Conservation (phyloP, 208 protist species). For the Crithidia fasciculata region DNA sequence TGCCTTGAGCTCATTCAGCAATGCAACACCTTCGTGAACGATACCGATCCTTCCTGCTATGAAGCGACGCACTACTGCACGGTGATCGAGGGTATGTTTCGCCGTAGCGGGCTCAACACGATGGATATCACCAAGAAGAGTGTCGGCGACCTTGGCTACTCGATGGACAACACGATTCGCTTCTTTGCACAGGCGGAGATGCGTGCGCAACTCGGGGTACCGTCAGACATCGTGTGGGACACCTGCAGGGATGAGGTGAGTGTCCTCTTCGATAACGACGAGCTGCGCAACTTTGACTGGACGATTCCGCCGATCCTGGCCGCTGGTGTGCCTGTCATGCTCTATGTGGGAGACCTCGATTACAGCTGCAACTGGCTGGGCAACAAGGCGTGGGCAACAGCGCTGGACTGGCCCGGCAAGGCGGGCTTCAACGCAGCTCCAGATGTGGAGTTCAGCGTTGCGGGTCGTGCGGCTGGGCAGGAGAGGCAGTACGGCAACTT, state of each 20-base stretch:
- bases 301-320: slow-evolving; percentile 65
- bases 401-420: slow-evolving; percentile 77
- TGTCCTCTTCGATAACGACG: slow-evolving; percentile 67
- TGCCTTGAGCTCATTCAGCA: slow-evolving; percentile 40
- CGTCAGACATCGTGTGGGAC: background rate
- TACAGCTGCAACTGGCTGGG: slow-evolving; percentile 95
- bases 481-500: slow-evolving; percentile 51
- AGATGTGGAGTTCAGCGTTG: slow-evolving; percentile 42
- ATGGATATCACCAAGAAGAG: slow-evolving; percentile 86
- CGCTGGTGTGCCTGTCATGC: slow-evolving; percentile 76
- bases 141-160: slow-evolving; percentile 22
- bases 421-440: slow-evolving; percentile 57
- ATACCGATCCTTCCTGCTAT: slow-evolving; percentile 23
- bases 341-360: slow-evolving; percentile 93
- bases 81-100: slow-evolving; percentile 22
- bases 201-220: background rate
- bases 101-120: slow-evolving; percentile 65
- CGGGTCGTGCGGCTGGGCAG: slow-evolving; percentile 29
- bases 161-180: background rate
- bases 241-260: slow-evolving; percentile 65
- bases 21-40: slow-evolving; percentile 29
- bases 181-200: background rate
- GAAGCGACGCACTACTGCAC: slow-evolving; percentile 6
- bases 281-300: slow-evolving; percentile 67
- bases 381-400: slow-evolving; percentile 80